Base-by-base conservation (phyloP, 2,329 filamentous ascomycete genomes). In the Phialophora verrucosa region DNA sequence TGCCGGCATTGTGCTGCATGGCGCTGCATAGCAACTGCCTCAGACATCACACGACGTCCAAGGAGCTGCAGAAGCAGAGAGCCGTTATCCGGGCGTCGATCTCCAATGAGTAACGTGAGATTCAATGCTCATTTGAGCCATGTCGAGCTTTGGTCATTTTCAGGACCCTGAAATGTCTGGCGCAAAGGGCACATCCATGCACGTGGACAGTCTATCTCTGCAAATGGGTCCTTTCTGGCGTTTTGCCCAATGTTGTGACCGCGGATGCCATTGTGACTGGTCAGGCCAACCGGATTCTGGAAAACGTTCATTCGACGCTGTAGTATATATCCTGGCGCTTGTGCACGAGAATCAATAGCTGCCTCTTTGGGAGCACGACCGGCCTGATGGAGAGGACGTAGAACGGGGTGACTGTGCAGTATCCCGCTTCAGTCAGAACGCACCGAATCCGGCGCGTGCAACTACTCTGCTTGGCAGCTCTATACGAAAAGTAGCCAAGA, bases 401-500 rank as follows among this genome's bases (percentile, higher is more conserved):
- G 57, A 29, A 50, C n/a, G 44, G 7, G 44, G 44, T 44, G 38
- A 44, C 38, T 44, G 38, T 44, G 38, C 38, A 44, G 6, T 7
- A 35, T 29, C 27, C 27, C 14, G 25, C 25, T 11, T 47, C 27
- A 17, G 7, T 32, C 25, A 14, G 29, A 55, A 35, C 12, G 23
- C 7, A 29, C 5, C 31, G 31, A 10, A 54, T 27, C 2, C 12
- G 59, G n/a, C 29, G 47, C 23, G 4, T 35, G 47, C 59, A 31
- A 17, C 20, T 29, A 51, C 49, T 31, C 29, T n/a, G 35, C 31
- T 38, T 23, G 11, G 59, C 29, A 53, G 25, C 35, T 38, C 14
- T 51, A 27, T 31, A 53, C 31, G 31, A 25, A 49, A 49, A 17
- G 25, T 11, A 51, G 59, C 59, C 47, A 61, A 61, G 44, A 53